phyloP scores from a whole-genome alignment of 345 rosid species.

The Corymbia maculata region DNA sequence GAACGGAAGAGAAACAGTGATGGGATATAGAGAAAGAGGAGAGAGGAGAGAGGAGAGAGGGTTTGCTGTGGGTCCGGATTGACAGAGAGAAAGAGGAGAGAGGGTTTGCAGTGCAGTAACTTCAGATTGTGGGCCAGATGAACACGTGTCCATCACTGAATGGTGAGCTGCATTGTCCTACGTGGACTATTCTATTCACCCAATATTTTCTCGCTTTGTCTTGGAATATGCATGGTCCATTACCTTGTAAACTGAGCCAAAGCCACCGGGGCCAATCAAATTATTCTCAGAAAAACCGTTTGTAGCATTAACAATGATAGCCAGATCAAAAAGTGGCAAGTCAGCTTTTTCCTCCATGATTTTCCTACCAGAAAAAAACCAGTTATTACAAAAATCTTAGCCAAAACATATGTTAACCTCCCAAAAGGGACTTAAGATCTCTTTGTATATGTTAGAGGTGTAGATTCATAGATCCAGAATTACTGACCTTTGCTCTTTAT shows the following conservation, averaged over 20 bases:
- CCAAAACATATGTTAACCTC: background rate
- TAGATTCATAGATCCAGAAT: background rate
- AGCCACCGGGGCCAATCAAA: constrained; percentile 41
- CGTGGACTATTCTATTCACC: too few species aligned
- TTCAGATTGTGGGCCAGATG: too few species aligned
- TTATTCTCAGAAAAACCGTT: constrained; percentile 16
- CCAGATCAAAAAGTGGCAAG: constrained; percentile 24
- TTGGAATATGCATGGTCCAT: background rate
- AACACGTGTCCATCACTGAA: too few species aligned
- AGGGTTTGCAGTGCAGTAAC: too few species aligned
- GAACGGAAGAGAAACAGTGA: too few species aligned
- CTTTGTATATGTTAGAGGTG: background rate
- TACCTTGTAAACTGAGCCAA: constrained; percentile 36
- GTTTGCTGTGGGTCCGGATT: too few species aligned
- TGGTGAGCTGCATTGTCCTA: too few species aligned
- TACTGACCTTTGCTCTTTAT: background rate
- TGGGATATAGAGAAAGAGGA: too few species aligned
- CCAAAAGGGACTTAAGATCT: background rate
- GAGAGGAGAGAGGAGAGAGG: too few species aligned
- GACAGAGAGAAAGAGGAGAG: too few species aligned
- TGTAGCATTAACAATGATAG: constrained; percentile 22
- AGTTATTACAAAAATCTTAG: background rate
- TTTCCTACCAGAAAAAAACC: background rate
- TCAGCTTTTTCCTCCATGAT: constrained; percentile 5
- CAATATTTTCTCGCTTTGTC: too few species aligned